A percentile compares a stretch with the other conserved stretches of the same genome.
These are phyloP conservation scores for Linanthus parryae DNA, from an alignment of 148 eudicot species.

Conservation along the genomic window DNA sequence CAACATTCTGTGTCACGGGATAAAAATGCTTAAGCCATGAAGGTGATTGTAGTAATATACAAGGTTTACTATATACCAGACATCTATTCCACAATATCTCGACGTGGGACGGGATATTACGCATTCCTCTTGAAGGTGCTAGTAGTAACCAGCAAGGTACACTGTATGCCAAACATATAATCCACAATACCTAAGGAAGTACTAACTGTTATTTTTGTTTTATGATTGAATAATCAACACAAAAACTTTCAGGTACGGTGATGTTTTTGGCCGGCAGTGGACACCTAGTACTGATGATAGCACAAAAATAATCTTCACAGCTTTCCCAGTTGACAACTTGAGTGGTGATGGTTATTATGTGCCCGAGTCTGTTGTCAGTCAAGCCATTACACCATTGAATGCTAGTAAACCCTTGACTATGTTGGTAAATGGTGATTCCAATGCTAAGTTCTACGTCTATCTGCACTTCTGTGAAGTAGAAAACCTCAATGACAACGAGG, in stretches of 20 bases:
- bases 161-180: no score
- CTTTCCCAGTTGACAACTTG: neutral
- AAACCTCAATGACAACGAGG: slow-evolving; percentile 4
- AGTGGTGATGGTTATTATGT: neutral
- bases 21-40: no score
- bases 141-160: no score
- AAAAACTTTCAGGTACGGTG: slow-evolving; percentile 1
- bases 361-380: neutral
- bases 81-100: no score
- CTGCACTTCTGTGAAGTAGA: slow-evolving; percentile 33
- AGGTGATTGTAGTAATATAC: no score
- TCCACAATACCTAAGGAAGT: neutral
- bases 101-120: no score
- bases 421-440: neutral
- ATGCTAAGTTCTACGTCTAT: slow-evolving; percentile 15
- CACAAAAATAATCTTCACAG: neutral
- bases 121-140: no score
- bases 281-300: neutral
- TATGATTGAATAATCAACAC: no score
- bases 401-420: neutral
- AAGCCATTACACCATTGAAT: neutral
- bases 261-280: slow-evolving; percentile 6
- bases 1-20: no score
- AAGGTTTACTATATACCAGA: no score
- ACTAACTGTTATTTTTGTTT: neutral